A percentile compares a stretch with the other conserved stretches of the same genome.
phyloP scores from a whole-genome alignment of 164 flowering plant species.

The Umbilicus rupestris region DNA sequence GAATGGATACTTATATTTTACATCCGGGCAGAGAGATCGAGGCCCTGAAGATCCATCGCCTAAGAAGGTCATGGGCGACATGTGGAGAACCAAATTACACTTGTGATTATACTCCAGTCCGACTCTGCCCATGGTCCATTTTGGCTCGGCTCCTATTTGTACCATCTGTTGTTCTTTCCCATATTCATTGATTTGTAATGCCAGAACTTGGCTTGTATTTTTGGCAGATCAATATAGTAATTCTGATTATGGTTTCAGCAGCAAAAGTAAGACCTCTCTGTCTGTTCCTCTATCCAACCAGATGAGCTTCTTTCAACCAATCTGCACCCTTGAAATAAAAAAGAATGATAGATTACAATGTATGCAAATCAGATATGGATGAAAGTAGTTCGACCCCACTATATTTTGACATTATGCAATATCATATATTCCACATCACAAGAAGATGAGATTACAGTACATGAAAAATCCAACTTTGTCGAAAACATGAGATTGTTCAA shows the following conservation, averaged over 20 bases:
- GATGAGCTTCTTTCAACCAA: no score
- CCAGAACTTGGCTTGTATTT: no score
- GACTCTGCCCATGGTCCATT: not conserved
- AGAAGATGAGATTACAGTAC: not conserved
- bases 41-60: slow-evolving; percentile 88
- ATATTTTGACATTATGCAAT: not conserved
- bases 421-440: not conserved
- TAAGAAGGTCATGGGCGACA: slow-evolving; percentile 55
- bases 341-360: no score
- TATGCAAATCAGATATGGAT: not conserved
- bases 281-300: no score
- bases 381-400: not conserved
- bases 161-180: not conserved
- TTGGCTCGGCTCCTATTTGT: no score
- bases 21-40: slow-evolving; percentile 89
- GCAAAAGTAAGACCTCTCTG: no score
- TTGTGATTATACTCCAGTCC: slow-evolving; percentile 18
- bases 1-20: slow-evolving; percentile 89
- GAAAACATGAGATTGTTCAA: not conserved
- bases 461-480: not conserved
- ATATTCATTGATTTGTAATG: not conserved
- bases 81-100: slow-evolving; percentile 68
- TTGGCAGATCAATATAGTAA: no score
- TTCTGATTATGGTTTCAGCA: no score
- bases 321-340: no score